Conservation (phyloP, 495 filamentous ascomycete genomes). For the Xylaria longipes region DNA sequence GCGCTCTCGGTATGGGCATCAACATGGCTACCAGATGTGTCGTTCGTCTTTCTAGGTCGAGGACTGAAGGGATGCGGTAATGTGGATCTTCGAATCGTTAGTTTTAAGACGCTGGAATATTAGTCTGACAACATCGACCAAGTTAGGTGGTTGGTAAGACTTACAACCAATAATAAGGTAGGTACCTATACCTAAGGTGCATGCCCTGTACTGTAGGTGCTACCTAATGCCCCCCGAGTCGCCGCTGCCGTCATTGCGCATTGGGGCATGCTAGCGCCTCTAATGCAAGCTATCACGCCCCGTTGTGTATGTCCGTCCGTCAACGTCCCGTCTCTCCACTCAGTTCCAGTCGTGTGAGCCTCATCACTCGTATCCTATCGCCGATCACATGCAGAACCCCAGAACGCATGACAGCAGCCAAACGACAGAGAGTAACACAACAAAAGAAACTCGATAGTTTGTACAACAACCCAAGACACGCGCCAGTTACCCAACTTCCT, state of each 20-base stretch:
- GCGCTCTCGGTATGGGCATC: slow-evolving; percentile 21
- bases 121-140: too few species aligned
- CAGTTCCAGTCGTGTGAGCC: neutral
- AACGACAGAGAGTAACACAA: neutral
- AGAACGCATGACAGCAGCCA: neutral
- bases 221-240: neutral
- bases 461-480: neutral
- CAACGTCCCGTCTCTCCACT: neutral
- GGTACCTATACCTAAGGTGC: neutral
- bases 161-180: too few species aligned
- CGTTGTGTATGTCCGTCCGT: neutral
- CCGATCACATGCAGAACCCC: neutral
- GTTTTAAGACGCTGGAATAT: neutral
- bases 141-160: too few species aligned
- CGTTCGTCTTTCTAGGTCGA: neutral
- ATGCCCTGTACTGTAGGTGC: neutral
- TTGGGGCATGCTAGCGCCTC: neutral
- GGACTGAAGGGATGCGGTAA: neutral
- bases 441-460: neutral
- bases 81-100: slow-evolving; percentile 7
- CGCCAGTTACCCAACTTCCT: neutral
- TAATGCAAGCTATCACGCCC: slow-evolving; percentile 1
- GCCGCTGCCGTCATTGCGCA: slow-evolving; percentile 15
- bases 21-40: slow-evolving; percentile 12
- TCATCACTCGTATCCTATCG: neutral